Base-by-base conservation (phyloP, 306 rosid genomes). In the Pyrus bretschneideri region DNA sequence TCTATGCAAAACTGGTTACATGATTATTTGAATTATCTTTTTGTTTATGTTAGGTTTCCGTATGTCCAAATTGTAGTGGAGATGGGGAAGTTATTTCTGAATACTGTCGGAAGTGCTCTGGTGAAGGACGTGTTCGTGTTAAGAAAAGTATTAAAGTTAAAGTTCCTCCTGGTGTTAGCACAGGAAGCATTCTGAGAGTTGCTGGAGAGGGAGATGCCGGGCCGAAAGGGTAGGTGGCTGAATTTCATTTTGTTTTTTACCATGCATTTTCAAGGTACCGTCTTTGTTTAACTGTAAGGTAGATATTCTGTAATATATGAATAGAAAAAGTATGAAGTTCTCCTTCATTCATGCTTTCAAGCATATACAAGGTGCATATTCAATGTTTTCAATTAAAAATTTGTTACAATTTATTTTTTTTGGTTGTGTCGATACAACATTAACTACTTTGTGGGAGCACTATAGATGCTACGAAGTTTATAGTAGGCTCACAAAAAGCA, bases 141-240 rank as follows among this genome's bases (percentile, higher is more conserved):
- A 95, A 90, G 92, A 92, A 92, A 87, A 89, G 31, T 74, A 92
- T 95, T 66, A 95, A 90, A 86, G 97, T 95, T 69, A 89, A 90
- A 89, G 88, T 95, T 80, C 99, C 99, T 78, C 93, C 97, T 1
- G 99, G 97, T 44, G 97, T 95, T 75, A 89, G 87, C 72, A 65
- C 91, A 27, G 97, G 99, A 85, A 95, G 97, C 82, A 89, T 95
- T 83, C 85, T 92, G 40, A 92, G 99, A 88, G 97, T 95, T 82
- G 78, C 87, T 63, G 92, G 99, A 82, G 99, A 95, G 85, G 99
- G 97, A 72, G 97, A 90, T 78, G 91, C 91, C 31, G 97, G 97
- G 79, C 97, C 93, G 49, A 89, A 75, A 87, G 99, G 97, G 97
- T 95, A 92, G 74, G 96, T 70, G 30, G 70, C 75, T 80, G 49